Percentiles rank a stretch among this genome's conserved stretches.
Conservation (phyloP, 805 yeast genomes). For the Zygosaccharomyces rouxii region DNA sequence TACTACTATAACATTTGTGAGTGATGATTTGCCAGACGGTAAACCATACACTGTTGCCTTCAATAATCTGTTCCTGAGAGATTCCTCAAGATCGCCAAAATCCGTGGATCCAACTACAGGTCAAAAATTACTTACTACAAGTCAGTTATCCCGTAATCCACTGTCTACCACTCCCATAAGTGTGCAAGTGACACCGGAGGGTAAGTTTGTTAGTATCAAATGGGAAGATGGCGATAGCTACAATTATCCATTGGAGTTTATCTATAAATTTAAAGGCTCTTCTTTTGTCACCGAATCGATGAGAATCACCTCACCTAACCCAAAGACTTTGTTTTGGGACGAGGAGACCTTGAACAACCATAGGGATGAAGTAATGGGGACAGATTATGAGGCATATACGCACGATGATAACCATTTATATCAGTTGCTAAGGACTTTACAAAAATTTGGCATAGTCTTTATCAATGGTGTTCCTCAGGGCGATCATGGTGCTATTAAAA, state of each 20-base stretch:
- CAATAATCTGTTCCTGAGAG: slow-evolving; percentile 58
- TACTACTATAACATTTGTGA: slow-evolving; percentile 23
- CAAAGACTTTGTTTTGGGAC: slow-evolving; percentile 43
- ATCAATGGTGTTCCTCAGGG: slow-evolving; percentile 50
- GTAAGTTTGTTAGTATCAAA: slow-evolving; percentile 38
- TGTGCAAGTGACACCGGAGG: slow-evolving; percentile 35
- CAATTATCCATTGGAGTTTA: slow-evolving; percentile 43
- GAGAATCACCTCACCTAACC: slow-evolving; percentile 29
- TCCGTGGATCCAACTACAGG: slow-evolving; percentile 53
- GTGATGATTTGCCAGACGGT: slow-evolving; percentile 14
- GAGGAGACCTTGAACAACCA: slow-evolving; percentile 21
- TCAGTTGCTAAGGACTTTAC: slow-evolving; percentile 43
- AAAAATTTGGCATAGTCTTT: slow-evolving; percentile 53
- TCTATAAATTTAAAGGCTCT: slow-evolving; percentile 41
- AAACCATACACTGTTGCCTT: slow-evolving; percentile 35
- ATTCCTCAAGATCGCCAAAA: slow-evolving; percentile 46
- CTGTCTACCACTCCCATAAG: slow-evolving; percentile 36
- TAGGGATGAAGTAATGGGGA: slow-evolving; percentile 26
- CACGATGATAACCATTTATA: slow-evolving; percentile 35
- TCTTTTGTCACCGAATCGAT: slow-evolving; percentile 30
- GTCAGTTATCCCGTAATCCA: slow-evolving; percentile 36
- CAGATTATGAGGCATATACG: slow-evolving; percentile 42
- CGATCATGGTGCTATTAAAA: slow-evolving; percentile 36
- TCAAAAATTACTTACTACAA: slow-evolving; percentile 66
- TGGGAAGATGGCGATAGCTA: slow-evolving; percentile 48